Conservation (phyloP, 2,329 filamentous ascomycete genomes). For the Phyllachora maydis region DNA sequence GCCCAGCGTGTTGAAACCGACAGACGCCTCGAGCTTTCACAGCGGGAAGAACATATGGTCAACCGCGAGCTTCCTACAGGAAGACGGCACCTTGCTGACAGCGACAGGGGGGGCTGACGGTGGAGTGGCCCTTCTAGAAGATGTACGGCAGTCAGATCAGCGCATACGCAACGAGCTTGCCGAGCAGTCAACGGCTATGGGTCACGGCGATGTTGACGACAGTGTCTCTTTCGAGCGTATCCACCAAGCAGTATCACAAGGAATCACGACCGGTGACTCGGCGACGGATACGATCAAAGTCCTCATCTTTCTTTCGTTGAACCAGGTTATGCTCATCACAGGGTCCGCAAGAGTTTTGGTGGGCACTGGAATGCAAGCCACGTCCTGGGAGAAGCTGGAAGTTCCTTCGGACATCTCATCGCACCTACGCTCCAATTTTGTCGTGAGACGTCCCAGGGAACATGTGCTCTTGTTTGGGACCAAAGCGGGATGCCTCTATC, state of each 20-base stretch:
- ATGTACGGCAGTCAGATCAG: too few relatives aligned
- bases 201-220: too few relatives aligned
- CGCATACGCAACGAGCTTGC: too few relatives aligned
- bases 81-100: conserved; percentile 18
- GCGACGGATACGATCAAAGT: conserved; percentile 30
- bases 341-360: conserved; percentile 38
- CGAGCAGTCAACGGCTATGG: too few relatives aligned
- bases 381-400: conserved; percentile 20
- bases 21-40: conserved; percentile 42
- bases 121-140: conserved; percentile 28
- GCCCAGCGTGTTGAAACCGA: too few relatives aligned
- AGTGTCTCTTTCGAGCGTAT: too few relatives aligned
- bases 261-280: conserved; percentile 13
- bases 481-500: conserved; percentile 23
- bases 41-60: conserved; percentile 87
- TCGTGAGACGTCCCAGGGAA: conserved; percentile 17
- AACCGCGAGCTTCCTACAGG: conserved; percentile 21
- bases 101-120: conserved; percentile 79
- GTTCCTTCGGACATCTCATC: conserved; percentile 12
- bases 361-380: conserved; percentile 13
- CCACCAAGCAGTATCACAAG: conserved; percentile 3
- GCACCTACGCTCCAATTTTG: conserved; percentile 24
- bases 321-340: conserved; percentile 32
- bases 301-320: conserved; percentile 39
- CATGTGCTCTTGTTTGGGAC: conserved; percentile 25